phyloP scores from a whole-genome alignment of 495 filamentous ascomycete species.

The Penicillium steckii region DNA sequence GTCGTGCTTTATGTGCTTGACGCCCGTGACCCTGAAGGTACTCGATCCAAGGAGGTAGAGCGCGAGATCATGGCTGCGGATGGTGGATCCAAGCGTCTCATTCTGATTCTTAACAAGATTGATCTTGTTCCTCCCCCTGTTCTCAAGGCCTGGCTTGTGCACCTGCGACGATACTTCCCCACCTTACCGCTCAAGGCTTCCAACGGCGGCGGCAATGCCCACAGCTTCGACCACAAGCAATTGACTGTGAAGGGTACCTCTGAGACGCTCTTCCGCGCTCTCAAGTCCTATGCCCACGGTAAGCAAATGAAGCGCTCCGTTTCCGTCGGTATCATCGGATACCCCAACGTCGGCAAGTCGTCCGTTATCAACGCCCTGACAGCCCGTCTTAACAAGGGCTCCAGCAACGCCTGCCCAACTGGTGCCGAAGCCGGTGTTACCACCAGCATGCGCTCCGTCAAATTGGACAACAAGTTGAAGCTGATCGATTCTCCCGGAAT shows the following conservation, averaged over 20 bases:
- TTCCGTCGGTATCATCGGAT: conserved; percentile 91
- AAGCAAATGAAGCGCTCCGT: conserved; percentile 85
- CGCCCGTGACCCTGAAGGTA: conserved; percentile 88
- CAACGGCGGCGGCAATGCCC: conserved; percentile 77
- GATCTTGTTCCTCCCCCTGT: conserved; percentile 82
- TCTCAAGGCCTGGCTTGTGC: conserved; percentile 77
- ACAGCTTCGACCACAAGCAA: conserved; percentile 88
- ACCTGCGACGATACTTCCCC: conserved; percentile 89
- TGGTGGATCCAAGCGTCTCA: conserved; percentile 79
- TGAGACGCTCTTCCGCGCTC: conserved; percentile 79
- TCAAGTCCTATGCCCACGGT: conserved; percentile 85
- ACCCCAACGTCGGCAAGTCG: conserved; percentile 96
- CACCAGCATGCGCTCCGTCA: conserved; percentile 82
- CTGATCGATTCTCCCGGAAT: conserved; percentile 95
- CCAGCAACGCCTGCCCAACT: conserved; percentile 72
- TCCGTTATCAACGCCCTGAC: conserved; percentile 95
- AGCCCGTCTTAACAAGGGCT: conserved; percentile 68
- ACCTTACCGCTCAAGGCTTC: conserved; percentile 89
- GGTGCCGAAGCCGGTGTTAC: conserved; percentile 95
- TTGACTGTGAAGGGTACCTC: conserved; percentile 85
- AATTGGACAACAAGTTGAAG: conserved; percentile 92
- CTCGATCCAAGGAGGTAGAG: conserved; percentile 87
- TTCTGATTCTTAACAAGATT: conserved; percentile 96
- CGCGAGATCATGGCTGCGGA: conserved; percentile 83
- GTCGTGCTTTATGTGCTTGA: conserved; percentile 94